Percentiles rank a stretch among this genome's conserved stretches.
These are phyloP conservation scores for Nephelium lappaceum DNA, from an alignment of 345 rosid species.

Conservation along the genomic window DNA sequence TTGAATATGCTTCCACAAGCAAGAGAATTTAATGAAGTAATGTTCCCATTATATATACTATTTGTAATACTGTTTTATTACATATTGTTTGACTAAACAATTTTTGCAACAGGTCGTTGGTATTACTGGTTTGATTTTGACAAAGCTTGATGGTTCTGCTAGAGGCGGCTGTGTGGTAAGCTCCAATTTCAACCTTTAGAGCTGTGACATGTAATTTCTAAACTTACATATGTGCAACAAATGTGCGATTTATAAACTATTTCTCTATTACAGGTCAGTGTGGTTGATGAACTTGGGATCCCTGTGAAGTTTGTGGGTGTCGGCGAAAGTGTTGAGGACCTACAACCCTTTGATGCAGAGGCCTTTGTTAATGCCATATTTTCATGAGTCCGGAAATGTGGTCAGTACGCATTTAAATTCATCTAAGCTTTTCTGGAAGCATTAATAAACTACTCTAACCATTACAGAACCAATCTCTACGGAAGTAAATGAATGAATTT, in stretches of 20 bases:
- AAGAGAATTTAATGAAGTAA: slow-evolving; percentile 96
- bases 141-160: slow-evolving; percentile 95
- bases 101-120: slow-evolving; percentile 68
- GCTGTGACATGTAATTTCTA: background rate
- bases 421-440: background rate
- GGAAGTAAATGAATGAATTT: background rate
- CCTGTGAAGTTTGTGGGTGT: slow-evolving; percentile 96
- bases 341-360: slow-evolving; percentile 92
- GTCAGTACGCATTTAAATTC: slow-evolving; percentile 7
- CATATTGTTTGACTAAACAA: slow-evolving; percentile 3
- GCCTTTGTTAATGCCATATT: slow-evolving; percentile 85
- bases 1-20: slow-evolving; percentile 99
- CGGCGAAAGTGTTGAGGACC: slow-evolving; percentile 90
- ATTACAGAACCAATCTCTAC: background rate
- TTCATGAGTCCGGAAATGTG: slow-evolving; percentile 40
- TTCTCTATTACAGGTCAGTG: slow-evolving; percentile 70
- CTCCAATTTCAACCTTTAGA: background rate
- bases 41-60: slow-evolving; percentile 11
- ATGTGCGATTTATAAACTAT: slow-evolving; percentile 2
- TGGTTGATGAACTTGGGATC: slow-evolving; percentile 92
- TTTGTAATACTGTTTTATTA: background rate
- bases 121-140: slow-evolving; percentile 86
- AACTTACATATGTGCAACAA: background rate
- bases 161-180: slow-evolving; percentile 97
- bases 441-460: background rate